Evolutionary conservation across 768 basidiomycete genomes (phyloP), one percentile per base, ranked within the genome.

Genomic region (Stropharia rugosoannulata): DNA sequence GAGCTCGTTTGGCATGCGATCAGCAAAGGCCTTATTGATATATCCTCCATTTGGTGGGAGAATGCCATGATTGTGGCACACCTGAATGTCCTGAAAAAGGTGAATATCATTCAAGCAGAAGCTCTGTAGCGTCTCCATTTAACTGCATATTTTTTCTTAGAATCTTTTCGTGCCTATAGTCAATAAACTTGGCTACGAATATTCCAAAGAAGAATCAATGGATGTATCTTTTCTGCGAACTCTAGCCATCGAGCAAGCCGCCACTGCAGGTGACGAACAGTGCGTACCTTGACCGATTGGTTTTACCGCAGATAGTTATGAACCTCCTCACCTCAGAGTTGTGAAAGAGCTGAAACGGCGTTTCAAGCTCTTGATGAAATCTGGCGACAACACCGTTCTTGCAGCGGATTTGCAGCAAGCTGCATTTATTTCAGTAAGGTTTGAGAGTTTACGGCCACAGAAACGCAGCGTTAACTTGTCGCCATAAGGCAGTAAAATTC

Each of bases 1-100:
- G 93, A 86, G 70, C 77, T 93, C 57, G 91, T 96, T 13, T 95
- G 90, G 93, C 75, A 82, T 46, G 83, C 83, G 53, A 84, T 95
- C 44, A 71, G 79, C 3, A 73, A 75, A 9, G 84, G 79, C 49
- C 69, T 98, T 48, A 61, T 64, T 22, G 68, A 73, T 35, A 69
- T 97, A 32, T 67, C 75, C 9, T 80, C 77, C 6, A 81, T 84
- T 2, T 97, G 93, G 90, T 97, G 92, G 89, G 94, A 96, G 69
- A 74, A 93, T 64, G 73, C 70, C 35, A 77, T 73, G 27, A 74
- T 78, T 61, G 76, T 73, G 37, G 78, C 76, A 37, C 73, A 77
- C 43, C 65, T 95, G 45, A 76, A 89, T 56, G 78, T 71, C 9
- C 82, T 92, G 69, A 75, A 81, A 55, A 73, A 77, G 64, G 89